Conservation (phyloP, 139 green algal species). For the Volvox africanus region DNA sequence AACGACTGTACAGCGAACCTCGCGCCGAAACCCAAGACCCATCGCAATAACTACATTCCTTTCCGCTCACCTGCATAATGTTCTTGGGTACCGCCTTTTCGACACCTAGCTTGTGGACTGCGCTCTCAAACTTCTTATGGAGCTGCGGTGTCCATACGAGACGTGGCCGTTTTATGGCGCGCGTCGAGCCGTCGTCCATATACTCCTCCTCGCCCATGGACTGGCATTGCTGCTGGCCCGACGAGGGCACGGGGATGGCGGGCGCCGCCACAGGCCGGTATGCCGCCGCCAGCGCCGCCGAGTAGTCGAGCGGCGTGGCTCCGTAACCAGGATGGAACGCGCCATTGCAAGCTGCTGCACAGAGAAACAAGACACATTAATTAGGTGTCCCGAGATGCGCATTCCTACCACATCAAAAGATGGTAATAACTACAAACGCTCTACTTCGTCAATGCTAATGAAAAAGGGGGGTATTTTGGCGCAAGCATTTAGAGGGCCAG, state of each 20-base stretch:
- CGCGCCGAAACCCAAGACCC: too few relatives aligned
- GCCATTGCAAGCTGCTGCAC: neutral
- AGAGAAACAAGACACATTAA: neutral
- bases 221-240: conserved; percentile 9
- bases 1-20: too few relatives aligned
- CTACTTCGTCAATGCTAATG: too few relatives aligned
- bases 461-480: too few relatives aligned
- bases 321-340: conserved; percentile 11
- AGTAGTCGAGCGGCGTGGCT: neutral
- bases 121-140: conserved; percentile 90
- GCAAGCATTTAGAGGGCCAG: too few relatives aligned
- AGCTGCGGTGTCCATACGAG: conserved; percentile 94
- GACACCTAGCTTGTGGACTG: conserved; percentile 80
- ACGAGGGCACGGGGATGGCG: neutral
- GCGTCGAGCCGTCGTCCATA: conserved; percentile 44
- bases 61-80: conserved; percentile 86
- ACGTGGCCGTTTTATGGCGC: conserved; percentile 77
- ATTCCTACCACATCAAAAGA: too few relatives aligned
- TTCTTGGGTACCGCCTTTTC: conserved; percentile 90
- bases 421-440: too few relatives aligned
- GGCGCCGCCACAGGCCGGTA: conserved; percentile 18
- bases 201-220: conserved; percentile 34
- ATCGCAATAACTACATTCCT: neutral
- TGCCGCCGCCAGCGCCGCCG: neutral
- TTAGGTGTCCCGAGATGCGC: too few relatives aligned